Base-by-base conservation (phyloP, 352 stramenopile genomes). In the Phytophthora uliginosa region DNA sequence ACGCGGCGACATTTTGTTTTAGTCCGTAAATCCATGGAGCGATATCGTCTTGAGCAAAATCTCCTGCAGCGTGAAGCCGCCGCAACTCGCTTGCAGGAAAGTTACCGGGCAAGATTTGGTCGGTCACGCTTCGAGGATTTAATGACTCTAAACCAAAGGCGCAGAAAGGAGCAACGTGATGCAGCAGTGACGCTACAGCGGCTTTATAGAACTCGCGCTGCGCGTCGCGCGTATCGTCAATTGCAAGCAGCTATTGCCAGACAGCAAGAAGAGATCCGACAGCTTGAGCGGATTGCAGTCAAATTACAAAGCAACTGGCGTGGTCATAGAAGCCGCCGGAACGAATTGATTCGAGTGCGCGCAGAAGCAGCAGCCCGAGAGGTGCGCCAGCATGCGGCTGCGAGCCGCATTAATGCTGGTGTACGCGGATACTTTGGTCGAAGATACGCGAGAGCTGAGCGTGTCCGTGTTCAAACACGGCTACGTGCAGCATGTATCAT, bases 51-150 rank as follows among this genome's bases (percentile, higher is more conserved):
- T 24, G 83, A 91, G 33, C 74, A 84, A n/a, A 67, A 58, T n/a
- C 45, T 90, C 34, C 55, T 89, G 17, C 66, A 65, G 13, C 71
- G 67, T 22, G 60, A 89, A 66, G 73, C 66, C 6, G 86, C 86
- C 1, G 83, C 77, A 20, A 64, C 80, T 38, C 71, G 60, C 4
- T 72, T 95, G 9, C 88, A 95, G 54, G 73, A 77, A 2, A 77
- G 67, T 20, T 95, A 91, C 34, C 86, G 85, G 7, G 76, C 79
- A 18, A 81, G 86, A 4, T 92, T 92, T 66, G 82, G 87, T 40
- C 78, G 88, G 4, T 93, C 85, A n/a, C 78, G 81, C 3, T 82
- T 95, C 40, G 85, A 91, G 51, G 88, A 95, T 40, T 47, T 95
- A 59, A 92, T 94, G 66, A 75, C 77, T 13, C 81, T 94, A 34